Percentiles rank a stretch among this genome's conserved stretches.
phyloP scores from a whole-genome alignment of 768 basidiomycete genomes.

The Tylopilus plumbeoviolaceoides region DNA sequence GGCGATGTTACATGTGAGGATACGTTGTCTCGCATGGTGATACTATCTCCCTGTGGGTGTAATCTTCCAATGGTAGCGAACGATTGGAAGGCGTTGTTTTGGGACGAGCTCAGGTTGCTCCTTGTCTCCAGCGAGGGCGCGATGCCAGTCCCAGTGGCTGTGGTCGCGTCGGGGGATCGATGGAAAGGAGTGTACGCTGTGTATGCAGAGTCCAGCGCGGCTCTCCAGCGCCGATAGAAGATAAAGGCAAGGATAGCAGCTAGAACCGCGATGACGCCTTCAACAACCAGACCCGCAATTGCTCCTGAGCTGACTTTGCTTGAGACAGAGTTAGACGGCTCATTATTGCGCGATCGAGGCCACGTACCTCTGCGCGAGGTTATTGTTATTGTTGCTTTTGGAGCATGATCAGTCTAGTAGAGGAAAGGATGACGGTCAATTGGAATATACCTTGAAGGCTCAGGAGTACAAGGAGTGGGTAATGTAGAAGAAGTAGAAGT shows the following conservation, averaged over 20 bases:
- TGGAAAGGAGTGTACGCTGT: constrained; percentile 1
- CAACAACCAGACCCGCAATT: constrained; percentile 22
- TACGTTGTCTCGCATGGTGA: neutral
- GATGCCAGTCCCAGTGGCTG: neutral
- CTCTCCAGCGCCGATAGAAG: constrained; percentile 25
- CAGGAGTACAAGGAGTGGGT: neutral
- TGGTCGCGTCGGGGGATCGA: constrained; percentile 5
- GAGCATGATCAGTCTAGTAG: neutral
- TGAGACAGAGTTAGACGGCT: neutral
- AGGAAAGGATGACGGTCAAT: neutral
- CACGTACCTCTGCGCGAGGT: constrained; percentile 14
- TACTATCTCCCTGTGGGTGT: neutral
- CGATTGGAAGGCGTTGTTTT: neutral
- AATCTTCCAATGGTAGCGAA: neutral
- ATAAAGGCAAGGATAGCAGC: constrained; percentile 13
- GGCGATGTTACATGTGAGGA: neutral
- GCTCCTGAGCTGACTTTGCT: constrained; percentile 21
- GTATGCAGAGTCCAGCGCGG: neutral
- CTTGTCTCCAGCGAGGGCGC: constrained; percentile 7
- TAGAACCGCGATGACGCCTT: constrained; percentile 9
- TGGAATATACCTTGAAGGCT: constrained; percentile 5
- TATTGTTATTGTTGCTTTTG: neutral
- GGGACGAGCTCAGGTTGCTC: neutral
- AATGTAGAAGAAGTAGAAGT: neutral
- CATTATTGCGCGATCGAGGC: neutral